A percentile compares a stretch with the other conserved stretches of the same genome.
Evolutionary conservation across 1,284 basidiomycete genomes (phyloP).

Genomic region (Boletus smithii): DNA sequence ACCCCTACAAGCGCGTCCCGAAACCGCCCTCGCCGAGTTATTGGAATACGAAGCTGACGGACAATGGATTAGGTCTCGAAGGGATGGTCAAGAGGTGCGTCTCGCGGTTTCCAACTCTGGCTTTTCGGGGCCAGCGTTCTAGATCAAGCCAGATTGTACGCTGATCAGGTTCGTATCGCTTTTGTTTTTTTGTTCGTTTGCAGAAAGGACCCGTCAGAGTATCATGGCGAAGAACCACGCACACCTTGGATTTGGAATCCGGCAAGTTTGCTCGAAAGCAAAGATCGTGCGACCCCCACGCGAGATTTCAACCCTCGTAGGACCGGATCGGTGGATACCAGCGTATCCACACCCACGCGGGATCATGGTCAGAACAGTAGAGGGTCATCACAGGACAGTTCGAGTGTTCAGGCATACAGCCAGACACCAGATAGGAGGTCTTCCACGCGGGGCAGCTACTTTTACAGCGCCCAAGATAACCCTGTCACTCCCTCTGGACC

Average conservation of each 20-base stretch:
- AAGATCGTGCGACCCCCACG: constrained; percentile 31
- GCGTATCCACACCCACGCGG: constrained; percentile 17
- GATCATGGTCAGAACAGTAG: constrained; percentile 22
- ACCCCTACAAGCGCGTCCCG: constrained; percentile 60
- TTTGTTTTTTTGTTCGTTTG: constrained; percentile 10
- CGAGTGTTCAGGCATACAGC: constrained; percentile 12
- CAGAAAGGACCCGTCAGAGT: constrained; percentile 38
- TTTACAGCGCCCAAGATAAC: constrained; percentile 21
- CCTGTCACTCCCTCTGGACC: constrained; percentile 11
- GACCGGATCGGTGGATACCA: constrained; percentile 21
- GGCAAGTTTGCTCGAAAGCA: constrained; percentile 30
- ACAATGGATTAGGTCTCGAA: constrained; percentile 63
- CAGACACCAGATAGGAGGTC: constrained; percentile 27
- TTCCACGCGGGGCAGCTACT: constrained; percentile 13
- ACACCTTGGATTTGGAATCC: constrained; percentile 50
- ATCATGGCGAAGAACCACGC: constrained; percentile 31
- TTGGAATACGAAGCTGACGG: constrained; percentile 49
- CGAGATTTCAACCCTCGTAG: constrained; percentile 33
- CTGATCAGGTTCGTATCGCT: constrained; percentile 5
- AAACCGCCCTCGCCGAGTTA: constrained; percentile 60
- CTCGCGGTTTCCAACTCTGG: neutral
- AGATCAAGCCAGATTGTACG: constrained; percentile 3
- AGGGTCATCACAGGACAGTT: constrained; percentile 13
- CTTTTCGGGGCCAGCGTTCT: neutral
- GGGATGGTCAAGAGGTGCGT: constrained; percentile 62